A percentile compares a stretch with the other conserved stretches of the same genome.
Conservation (phyloP, 164 flowering plant species). For the Vitis labrusca region DNA sequence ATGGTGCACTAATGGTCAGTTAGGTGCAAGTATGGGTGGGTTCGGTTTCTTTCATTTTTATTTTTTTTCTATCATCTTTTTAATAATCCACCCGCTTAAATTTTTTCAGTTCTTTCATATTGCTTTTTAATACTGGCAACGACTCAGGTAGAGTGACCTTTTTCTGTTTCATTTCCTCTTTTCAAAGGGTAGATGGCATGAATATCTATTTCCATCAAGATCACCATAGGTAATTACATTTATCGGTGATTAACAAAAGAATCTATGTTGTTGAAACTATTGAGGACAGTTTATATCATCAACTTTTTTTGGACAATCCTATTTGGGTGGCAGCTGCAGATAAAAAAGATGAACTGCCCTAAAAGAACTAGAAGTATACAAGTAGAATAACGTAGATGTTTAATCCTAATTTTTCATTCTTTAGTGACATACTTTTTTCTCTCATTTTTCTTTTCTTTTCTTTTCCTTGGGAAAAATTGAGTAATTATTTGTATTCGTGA, state of each 20-base stretch:
- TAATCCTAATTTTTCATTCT: no score
- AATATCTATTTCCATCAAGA: no score
- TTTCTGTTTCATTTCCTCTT: neutral
- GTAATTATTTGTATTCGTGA: neutral
- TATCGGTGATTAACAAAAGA: no score
- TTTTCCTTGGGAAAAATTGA: neutral
- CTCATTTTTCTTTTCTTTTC: neutral
- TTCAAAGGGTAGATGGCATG: no score
- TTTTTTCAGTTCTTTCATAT: neutral
- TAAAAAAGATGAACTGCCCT: no score
- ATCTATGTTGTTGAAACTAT: neutral
- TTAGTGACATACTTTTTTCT: neutral
- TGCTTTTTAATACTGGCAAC: neutral
- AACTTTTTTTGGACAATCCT: no score
- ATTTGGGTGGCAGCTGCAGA: no score
- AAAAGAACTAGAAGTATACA: no score
- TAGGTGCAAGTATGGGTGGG: conserved; percentile 1
- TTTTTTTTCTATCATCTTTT: neutral
- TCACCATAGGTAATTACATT: no score
- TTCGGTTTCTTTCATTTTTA: neutral
- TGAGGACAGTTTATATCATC: neutral
- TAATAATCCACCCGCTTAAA: neutral
- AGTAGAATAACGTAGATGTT: no score
- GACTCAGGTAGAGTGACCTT: neutral
- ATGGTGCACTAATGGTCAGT: conserved; percentile 1